Percentiles rank a stretch among this genome's conserved stretches.
Evolutionary conservation across 257 asterid species (phyloP).

Genomic region (Henckelia pumila): DNA sequence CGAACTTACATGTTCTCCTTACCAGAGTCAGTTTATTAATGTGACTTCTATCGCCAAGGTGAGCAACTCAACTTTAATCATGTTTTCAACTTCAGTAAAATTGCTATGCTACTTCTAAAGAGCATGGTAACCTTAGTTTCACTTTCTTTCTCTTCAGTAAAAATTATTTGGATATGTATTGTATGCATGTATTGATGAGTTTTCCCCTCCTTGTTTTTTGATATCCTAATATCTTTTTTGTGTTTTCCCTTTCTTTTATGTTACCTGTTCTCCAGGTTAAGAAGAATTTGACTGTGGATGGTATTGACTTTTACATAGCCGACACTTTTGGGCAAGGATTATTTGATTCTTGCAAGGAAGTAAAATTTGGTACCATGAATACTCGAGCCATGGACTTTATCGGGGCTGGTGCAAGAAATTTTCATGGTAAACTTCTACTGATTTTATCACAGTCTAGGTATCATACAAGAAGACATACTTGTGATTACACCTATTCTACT

Average conservation of each 20-base stretch:
- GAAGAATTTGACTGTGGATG: constrained; percentile 65
- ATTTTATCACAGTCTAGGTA: background rate
- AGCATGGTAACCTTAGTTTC: background rate
- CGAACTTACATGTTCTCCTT: constrained; percentile 96
- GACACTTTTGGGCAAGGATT: constrained; percentile 78
- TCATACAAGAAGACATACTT: constrained; percentile 13
- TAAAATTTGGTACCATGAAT: constrained; percentile 94
- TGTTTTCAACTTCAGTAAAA: background rate
- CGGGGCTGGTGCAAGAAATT: constrained; percentile 92
- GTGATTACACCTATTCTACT: constrained; percentile 2
- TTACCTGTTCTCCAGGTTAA: constrained; percentile 50
- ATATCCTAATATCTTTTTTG: background rate
- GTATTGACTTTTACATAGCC: constrained; percentile 69
- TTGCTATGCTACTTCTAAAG: too few relatives aligned
- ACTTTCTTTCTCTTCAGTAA: constrained; percentile 4
- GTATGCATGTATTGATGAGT: background rate
- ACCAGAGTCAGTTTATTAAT: constrained; percentile 92
- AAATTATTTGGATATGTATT: background rate
- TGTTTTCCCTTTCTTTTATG: constrained; percentile 16
- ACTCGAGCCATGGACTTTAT: constrained; percentile 92
- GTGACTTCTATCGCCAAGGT: constrained; percentile 84
- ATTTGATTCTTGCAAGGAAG: constrained; percentile 97
- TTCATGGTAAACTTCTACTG: constrained; percentile 51
- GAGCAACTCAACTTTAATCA: constrained; percentile 29
- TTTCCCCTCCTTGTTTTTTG: background rate